phyloP scores from a whole-genome alignment of 1,284 basidiomycete genomes.

The Ganoderma sinense region DNA sequence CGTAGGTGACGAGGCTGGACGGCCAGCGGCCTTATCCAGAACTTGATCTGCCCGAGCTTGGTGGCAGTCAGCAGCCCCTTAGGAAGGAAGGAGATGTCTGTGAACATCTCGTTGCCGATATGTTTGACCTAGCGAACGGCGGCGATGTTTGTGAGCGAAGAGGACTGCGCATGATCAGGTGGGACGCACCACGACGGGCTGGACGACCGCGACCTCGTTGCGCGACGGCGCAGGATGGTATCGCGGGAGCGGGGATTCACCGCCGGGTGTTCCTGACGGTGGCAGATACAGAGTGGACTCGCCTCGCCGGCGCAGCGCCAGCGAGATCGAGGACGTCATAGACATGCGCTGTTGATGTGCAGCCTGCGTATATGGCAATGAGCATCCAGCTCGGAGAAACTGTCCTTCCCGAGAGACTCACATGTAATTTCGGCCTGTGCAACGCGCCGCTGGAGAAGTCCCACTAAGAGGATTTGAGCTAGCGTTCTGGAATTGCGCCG shows the following conservation, averaged over 20 bases:
- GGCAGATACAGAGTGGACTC: constrained; percentile 65
- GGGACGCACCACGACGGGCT: constrained; percentile 83
- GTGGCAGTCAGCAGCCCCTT: constrained; percentile 81
- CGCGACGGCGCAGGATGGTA: constrained; percentile 90
- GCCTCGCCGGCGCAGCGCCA: constrained; percentile 63
- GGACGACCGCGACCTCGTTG: constrained; percentile 89
- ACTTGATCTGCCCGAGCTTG: constrained; percentile 75
- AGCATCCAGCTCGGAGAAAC: neutral
- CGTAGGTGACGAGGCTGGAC: constrained; percentile 39
- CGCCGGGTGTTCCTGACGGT: constrained; percentile 34
- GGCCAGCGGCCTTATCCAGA: constrained; percentile 84
- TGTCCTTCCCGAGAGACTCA: constrained; percentile 18
- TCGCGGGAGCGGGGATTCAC: constrained; percentile 50
- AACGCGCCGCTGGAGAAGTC: constrained; percentile 87
- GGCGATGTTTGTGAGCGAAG: too few species aligned
- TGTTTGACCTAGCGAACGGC: constrained; percentile 81
- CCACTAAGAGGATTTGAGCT: constrained; percentile 62
- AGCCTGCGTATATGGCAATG: constrained; percentile 39
- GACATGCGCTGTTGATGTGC: constrained; percentile 76
- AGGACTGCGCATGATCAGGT: constrained; percentile 35
- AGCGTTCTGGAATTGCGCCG: constrained; percentile 1
- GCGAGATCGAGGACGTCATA: constrained; percentile 76
- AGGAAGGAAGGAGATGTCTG: constrained; percentile 75
- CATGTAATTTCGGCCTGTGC: constrained; percentile 75
- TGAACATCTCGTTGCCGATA: constrained; percentile 79